phyloP scores from a whole-genome alignment of 148 eudicot species.

The Fagopyrum esculentum region DNA sequence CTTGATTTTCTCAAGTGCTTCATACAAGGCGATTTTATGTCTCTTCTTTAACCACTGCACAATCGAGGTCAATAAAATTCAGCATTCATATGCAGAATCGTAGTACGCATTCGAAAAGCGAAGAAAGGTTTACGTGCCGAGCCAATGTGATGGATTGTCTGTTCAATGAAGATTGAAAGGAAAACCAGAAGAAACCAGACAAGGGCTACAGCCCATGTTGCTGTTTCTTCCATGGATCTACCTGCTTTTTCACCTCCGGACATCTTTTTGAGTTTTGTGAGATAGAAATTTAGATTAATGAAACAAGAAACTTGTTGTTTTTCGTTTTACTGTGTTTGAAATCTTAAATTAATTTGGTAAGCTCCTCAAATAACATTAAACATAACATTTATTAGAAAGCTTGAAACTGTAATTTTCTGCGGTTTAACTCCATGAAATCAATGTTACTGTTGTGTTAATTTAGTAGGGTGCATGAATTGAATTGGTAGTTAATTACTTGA shows the following conservation, averaged over 20 bases:
- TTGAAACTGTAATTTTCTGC: background rate
- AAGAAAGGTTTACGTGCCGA: slow-evolving; percentile 19
- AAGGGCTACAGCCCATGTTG: slow-evolving; percentile 50
- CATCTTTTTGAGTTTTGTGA: background rate
- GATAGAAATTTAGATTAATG: background rate
- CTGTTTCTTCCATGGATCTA: slow-evolving; percentile 38
- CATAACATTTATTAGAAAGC: background rate
- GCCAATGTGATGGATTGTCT: slow-evolving; percentile 39
- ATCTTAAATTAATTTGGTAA: background rate
- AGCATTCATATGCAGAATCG: background rate
- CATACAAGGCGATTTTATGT: slow-evolving; percentile 33
- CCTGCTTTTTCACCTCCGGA: slow-evolving; percentile 2
- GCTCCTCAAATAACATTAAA: background rate
- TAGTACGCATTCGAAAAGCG: background rate
- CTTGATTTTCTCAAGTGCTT: slow-evolving; percentile 50
- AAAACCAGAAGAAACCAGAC: slow-evolving; percentile 41
- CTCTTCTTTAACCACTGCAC: slow-evolving; percentile 43
- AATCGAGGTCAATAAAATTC: background rate
- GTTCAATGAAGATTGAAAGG: slow-evolving; percentile 37
- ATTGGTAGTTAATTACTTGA: too few relatives aligned
- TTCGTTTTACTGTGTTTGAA: background rate
- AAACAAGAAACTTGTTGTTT: background rate
- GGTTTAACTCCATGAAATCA: background rate
- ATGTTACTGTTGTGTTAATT: too few relatives aligned
- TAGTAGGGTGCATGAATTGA: too few relatives aligned